Percentiles rank a stretch among this genome's conserved stretches.
phyloP scores from a whole-genome alignment of 2,329 filamentous ascomycete species.

The Furcasterigmium sp. region DNA sequence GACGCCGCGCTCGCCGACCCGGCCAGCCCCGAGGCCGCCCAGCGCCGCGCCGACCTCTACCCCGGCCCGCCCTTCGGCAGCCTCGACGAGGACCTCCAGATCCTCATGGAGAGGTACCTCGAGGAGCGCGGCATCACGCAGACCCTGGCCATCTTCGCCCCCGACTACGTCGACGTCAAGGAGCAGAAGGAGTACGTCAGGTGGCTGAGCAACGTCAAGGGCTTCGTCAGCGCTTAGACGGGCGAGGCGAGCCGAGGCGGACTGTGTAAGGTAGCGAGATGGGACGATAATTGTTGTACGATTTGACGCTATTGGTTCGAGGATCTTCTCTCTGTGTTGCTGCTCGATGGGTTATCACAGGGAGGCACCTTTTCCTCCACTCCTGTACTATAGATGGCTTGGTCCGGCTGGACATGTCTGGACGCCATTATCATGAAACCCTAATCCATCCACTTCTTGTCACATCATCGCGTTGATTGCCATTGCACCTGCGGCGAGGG shows the following conservation, averaged over 20 bases:
- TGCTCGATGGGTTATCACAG: conserved; percentile 5
- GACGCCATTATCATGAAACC: neutral
- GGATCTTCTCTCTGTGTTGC: conserved; percentile 10
- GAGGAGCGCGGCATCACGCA: conserved; percentile 91
- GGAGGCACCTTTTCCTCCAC: conserved; percentile 9
- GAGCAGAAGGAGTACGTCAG: conserved; percentile 94
- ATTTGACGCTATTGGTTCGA: conserved; percentile 7
- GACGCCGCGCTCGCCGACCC: conserved; percentile 73
- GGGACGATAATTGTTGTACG: conserved; percentile 8
- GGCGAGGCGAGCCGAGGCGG: too few relatives aligned
- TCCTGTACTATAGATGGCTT: conserved; percentile 12
- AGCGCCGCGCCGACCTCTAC: conserved; percentile 73
- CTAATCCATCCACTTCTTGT: neutral
- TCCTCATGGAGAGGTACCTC: conserved; percentile 86
- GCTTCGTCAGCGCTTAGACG: conserved; percentile 74
- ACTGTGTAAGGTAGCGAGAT: too few relatives aligned
- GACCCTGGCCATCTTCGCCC: conserved; percentile 81
- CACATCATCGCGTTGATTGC: neutral
- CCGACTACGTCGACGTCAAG: conserved; percentile 96
- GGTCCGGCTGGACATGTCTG: neutral
- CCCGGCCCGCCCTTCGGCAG: conserved; percentile 88
- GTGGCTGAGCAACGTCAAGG: conserved; percentile 86
- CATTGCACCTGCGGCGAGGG: neutral
- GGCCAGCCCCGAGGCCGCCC: conserved; percentile 69
- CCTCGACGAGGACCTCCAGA: conserved; percentile 92